Evolutionary conservation across 116 monocot genomes (phyloP).

Genomic region (Iris pallida): DNA sequence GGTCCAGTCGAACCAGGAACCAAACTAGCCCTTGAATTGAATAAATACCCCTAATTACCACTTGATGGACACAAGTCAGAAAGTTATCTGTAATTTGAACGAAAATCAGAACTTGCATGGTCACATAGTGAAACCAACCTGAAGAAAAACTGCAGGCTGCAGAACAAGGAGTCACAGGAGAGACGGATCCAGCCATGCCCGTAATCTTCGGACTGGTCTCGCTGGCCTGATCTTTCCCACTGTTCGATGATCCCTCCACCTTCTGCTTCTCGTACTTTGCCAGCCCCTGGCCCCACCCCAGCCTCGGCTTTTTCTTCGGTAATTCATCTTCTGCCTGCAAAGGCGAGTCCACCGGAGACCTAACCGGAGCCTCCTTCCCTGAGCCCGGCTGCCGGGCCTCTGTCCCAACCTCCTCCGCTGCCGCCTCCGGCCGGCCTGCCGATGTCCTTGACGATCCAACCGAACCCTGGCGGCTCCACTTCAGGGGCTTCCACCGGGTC

Average conservation of each 20-base stretch:
- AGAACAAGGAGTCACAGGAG: slow-evolving; percentile 65
- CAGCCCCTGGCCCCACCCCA: slow-evolving; percentile 63
- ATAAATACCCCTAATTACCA: neutral
- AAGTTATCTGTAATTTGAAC: neutral
- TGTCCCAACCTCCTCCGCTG: slow-evolving; percentile 10
- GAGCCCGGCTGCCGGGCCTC: slow-evolving; percentile 15
- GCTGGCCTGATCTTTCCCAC: slow-evolving; percentile 21
- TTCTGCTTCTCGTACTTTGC: slow-evolving; percentile 94
- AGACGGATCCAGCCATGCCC: slow-evolving; percentile 31
- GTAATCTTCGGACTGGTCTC: slow-evolving; percentile 33
- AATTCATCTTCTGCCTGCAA: slow-evolving; percentile 29
- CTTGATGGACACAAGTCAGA: neutral
- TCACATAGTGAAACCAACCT: slow-evolving; percentile 18
- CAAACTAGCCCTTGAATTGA: no score
- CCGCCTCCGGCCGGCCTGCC: slow-evolving; percentile 11
- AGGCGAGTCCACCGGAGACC: slow-evolving; percentile 16
- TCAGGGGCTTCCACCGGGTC: slow-evolving; percentile 31
- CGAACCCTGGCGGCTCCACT: slow-evolving; percentile 29
- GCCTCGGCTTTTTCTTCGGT: slow-evolving; percentile 47
- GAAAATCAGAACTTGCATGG: neutral
- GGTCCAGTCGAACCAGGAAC: no score
- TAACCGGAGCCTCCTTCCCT: slow-evolving; percentile 33
- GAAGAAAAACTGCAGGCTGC: slow-evolving; percentile 44
- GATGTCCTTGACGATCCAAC: slow-evolving; percentile 4
- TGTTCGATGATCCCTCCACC: slow-evolving; percentile 48